Percentiles rank a stretch among this genome's conserved stretches.
These are phyloP conservation scores for Anethum foeniculum DNA, from an alignment of 140 eudicot species.

Conservation along the genomic window DNA sequence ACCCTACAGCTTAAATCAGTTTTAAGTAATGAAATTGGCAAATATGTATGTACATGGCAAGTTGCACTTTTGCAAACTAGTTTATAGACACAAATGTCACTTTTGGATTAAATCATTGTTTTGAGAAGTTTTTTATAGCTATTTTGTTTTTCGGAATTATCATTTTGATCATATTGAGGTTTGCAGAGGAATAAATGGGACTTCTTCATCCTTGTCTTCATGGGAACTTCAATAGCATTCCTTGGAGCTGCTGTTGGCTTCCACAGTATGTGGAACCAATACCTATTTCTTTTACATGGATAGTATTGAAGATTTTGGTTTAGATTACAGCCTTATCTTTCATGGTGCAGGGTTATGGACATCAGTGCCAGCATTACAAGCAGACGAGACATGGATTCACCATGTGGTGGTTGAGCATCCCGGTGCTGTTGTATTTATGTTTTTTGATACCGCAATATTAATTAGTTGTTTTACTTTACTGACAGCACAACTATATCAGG, in stretches of 20 bases:
- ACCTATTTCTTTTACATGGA: background rate
- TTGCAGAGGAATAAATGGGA: conserved; percentile 91
- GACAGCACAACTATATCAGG: conserved; percentile 55
- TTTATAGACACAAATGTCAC: background rate
- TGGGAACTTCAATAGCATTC: conserved; percentile 59
- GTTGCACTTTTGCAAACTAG: background rate
- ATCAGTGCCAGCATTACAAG: conserved; percentile 35
- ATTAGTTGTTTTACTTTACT: conserved; percentile 56
- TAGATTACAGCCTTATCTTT: conserved; percentile 11
- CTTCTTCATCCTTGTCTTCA: conserved; percentile 55
- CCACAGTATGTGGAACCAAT: conserved; percentile 45
- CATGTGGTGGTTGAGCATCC: conserved; percentile 51
- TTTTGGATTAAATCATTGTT: background rate
- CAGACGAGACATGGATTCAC: conserved; percentile 67
- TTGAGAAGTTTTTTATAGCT: background rate
- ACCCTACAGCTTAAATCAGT: background rate
- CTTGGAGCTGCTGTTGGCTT: conserved; percentile 46
- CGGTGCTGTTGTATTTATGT: conserved; percentile 53
- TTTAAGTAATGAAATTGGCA: background rate
- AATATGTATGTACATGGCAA: background rate
- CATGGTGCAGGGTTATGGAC: conserved; percentile 60
- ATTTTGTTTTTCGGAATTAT: background rate
- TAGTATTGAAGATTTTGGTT: background rate
- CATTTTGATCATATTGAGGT: conserved; percentile 12
- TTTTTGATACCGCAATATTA: conserved; percentile 53